Evolutionary conservation across 2,329 filamentous ascomycete species (phyloP).

Genomic region (Aspergillus tubingensis): DNA sequence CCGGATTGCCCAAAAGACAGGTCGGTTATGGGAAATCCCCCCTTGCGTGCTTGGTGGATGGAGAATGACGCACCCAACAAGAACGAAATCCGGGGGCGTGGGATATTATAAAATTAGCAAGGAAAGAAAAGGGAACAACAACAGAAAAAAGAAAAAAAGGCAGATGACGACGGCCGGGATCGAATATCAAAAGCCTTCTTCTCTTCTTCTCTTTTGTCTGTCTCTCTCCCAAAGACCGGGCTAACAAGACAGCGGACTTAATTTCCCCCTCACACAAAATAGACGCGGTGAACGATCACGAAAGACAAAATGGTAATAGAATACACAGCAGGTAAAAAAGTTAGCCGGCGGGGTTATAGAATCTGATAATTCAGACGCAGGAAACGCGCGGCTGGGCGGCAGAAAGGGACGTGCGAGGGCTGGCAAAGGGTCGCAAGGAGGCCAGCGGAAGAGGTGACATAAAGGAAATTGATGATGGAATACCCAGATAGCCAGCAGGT

Average conservation of each 20-base stretch:
- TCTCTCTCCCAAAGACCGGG: not conserved
- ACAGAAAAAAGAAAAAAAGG: no score
- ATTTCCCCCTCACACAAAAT: not conserved
- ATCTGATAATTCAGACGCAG: constrained; percentile 27
- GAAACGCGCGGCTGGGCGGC: constrained; percentile 44
- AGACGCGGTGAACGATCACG: not conserved
- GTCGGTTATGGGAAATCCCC: constrained; percentile 13
- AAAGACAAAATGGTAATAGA: constrained; percentile 12
- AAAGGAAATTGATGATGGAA: constrained; percentile 40
- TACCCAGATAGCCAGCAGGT: constrained; percentile 31
- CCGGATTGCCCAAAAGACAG: not conserved
- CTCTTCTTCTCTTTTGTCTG: no score
- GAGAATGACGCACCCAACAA: not conserved
- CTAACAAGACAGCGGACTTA: constrained; percentile 6
- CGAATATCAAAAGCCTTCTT: not conserved
- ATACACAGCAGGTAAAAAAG: constrained; percentile 11
- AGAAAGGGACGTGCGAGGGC: constrained; percentile 43
- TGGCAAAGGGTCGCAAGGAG: constrained; percentile 18
- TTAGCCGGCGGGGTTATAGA: constrained; percentile 19
- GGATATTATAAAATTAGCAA: constrained; percentile 3
- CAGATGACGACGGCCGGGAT: not conserved
- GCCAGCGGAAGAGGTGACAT: constrained; percentile 38
- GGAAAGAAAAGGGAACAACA: constrained; percentile 1
- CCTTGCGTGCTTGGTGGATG: constrained; percentile 12
- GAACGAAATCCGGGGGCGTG: not conserved